Base-by-base conservation (phyloP, 192 early-diverging fungal genomes). In the Umbelopsis sp. region DNA sequence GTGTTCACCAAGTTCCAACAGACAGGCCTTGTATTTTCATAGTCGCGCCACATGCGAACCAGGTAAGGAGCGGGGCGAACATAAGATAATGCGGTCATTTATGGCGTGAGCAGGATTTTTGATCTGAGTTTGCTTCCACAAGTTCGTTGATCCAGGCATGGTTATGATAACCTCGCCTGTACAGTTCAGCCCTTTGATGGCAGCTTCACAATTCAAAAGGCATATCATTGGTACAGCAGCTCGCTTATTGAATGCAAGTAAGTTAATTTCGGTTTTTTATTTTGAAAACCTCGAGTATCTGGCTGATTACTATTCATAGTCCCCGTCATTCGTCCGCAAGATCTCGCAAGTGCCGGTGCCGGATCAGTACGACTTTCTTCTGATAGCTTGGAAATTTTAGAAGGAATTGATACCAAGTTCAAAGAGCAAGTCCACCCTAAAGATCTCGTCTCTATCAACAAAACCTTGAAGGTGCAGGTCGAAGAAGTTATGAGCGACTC, bases 1-100 rank as follows among this genome's bases (percentile, higher is more conserved):
- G 93, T 70, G 80, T 85, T 18, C 89, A 95, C 79, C 85, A 90
- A 55, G 84, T 97, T 61, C 96, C 97, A 3, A 75, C 74, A 27
- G 85, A 86, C 3, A 96, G 93, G 2, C 97, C 97, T 10, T 88
- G 94, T 45, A 93, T 99, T 58, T 98, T 99, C 83, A 91, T 95
- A 44, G 90, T 86, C 4, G 92, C 87, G 1, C 90, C 90, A 52
- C 91, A 92, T 80, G 87, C 87, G 69, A 91, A 91, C 84, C 89
- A 93, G 82, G 82, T 85, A 78, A 64, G 70, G 0, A 41, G 27
- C 27, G 27, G 27, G 27, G 27, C 27, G 27, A 41, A 41, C 37
- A 41, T 30, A 30, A 30, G 37, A 4, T 41, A 6, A 41, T 41
- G 37, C 37, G 37, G 10, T 6, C 37, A 41, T 41, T 41, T 10